phyloP scores from a whole-genome alignment of 116 monocot species.

The Zostera marina region DNA sequence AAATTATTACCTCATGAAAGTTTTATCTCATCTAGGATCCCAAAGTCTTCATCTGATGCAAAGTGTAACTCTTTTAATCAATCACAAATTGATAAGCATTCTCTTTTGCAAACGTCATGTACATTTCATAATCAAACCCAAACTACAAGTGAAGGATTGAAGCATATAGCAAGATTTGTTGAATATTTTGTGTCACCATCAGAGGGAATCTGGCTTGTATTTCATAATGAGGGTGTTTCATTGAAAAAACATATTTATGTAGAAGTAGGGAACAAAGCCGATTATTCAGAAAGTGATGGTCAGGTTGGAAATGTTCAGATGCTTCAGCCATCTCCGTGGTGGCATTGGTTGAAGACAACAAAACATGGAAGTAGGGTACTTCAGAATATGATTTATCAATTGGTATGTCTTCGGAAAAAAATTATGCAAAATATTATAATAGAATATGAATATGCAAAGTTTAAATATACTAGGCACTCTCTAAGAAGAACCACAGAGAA shows the following conservation, averaged over 20 bases:
- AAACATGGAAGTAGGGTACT: slow-evolving; percentile 54
- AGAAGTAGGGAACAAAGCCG: slow-evolving; percentile 31
- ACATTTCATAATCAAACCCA: slow-evolving; percentile 4
- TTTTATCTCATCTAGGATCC: slow-evolving; percentile 7
- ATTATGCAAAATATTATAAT: too few relatives aligned
- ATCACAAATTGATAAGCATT: slow-evolving; percentile 2
- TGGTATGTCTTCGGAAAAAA: slow-evolving; percentile 43
- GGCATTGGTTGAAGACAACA: slow-evolving; percentile 83
- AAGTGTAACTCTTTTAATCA: slow-evolving; percentile 13
- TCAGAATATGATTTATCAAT: slow-evolving; percentile 51
- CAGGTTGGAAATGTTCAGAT: slow-evolving; percentile 24
- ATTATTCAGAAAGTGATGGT: slow-evolving; percentile 20
- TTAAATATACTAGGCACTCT: too few relatives aligned
- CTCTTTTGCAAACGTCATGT: background rate
- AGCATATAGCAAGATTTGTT: slow-evolving; percentile 83
- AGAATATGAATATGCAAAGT: too few relatives aligned
- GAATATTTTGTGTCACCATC: slow-evolving; percentile 76
- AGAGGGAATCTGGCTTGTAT: slow-evolving; percentile 89
- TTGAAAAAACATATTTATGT: slow-evolving; percentile 68
- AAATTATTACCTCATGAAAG: slow-evolving; percentile 26
- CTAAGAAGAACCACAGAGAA: too few relatives aligned
- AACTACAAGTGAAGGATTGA: slow-evolving; percentile 33
- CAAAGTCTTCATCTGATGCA: slow-evolving; percentile 12
- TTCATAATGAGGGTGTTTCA: slow-evolving; percentile 64
- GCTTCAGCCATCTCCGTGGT: slow-evolving; percentile 74